These are phyloP conservation scores for Stephania yunnanensis DNA, from an alignment of 164 flowering plant genomes.

Conservation along the genomic window DNA sequence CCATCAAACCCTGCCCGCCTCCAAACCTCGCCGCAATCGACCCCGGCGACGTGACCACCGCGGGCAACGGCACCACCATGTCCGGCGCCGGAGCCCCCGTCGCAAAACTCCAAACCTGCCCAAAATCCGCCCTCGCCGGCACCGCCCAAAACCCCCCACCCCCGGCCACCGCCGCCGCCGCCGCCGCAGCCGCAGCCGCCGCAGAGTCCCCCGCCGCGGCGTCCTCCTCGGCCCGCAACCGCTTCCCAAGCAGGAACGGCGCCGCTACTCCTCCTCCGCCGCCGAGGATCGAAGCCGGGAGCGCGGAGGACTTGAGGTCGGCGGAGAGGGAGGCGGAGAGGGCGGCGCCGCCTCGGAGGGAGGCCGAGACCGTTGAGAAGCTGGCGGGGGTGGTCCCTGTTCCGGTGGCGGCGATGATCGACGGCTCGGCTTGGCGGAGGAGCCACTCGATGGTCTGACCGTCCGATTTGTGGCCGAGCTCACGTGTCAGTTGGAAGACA, in stretches of 20 bases:
- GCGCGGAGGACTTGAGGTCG: background rate
- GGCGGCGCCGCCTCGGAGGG: slow-evolving; percentile 37
- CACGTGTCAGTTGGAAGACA: slow-evolving; percentile 70
- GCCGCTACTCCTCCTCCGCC: slow-evolving; percentile 23
- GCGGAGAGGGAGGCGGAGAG: too few species aligned
- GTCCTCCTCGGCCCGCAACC: slow-evolving; percentile 43
- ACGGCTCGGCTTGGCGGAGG: slow-evolving; percentile 78
- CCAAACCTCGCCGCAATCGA: slow-evolving; percentile 30
- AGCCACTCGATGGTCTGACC: slow-evolving; percentile 86
- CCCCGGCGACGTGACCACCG: slow-evolving; percentile 21
- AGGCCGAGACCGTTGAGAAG: slow-evolving; percentile 57
- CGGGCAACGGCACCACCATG: slow-evolving; percentile 33
- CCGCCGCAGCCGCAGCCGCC: slow-evolving; percentile 23
- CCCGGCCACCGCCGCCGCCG: slow-evolving; percentile 15
- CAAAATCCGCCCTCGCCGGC: slow-evolving; percentile 70
- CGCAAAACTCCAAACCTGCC: slow-evolving; percentile 86
- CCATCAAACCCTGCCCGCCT: slow-evolving; percentile 39
- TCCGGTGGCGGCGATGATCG: slow-evolving; percentile 79
- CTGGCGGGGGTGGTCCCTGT: slow-evolving; percentile 87
- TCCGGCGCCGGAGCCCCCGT: slow-evolving; percentile 50
- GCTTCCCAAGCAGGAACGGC: slow-evolving; percentile 76
- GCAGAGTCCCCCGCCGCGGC: slow-evolving; percentile 26
- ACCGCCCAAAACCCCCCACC: slow-evolving; percentile 76
- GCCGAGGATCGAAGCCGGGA: slow-evolving; percentile 19
- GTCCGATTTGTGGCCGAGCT: slow-evolving; percentile 73